phyloP scores from a whole-genome alignment of 1,139 yeast genomes.

The Hemisphaericaspora subhashii region DNA sequence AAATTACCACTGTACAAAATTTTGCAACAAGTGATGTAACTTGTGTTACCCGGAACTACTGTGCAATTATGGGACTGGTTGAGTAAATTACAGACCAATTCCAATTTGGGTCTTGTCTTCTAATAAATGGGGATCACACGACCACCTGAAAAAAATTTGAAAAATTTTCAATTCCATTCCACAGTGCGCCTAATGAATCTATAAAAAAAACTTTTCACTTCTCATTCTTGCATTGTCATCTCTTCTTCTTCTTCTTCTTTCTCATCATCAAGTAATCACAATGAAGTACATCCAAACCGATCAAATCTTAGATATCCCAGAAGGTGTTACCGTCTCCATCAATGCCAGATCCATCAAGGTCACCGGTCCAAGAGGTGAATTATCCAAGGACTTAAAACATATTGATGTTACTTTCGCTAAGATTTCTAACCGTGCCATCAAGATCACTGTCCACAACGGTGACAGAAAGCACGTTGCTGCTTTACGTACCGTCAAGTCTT shows the following conservation, averaged over 20 bases:
- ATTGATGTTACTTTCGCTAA: constrained; percentile 90
- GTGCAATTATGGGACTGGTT: background rate
- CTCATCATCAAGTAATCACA: constrained; percentile 6
- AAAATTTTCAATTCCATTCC: background rate
- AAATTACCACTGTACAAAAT: too few relatives aligned
- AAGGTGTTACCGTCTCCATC: constrained; percentile 88
- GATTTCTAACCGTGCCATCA: constrained; percentile 69
- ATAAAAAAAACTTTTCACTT: background rate
- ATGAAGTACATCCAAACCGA: constrained; percentile 97
- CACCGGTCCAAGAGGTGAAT: constrained; percentile 97
- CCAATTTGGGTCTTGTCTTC: too few relatives aligned
- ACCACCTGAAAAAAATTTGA: constrained; percentile 2
- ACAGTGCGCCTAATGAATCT: too few relatives aligned
- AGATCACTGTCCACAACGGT: constrained; percentile 95
- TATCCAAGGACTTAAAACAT: constrained; percentile 90
- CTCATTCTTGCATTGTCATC: constrained; percentile 3
- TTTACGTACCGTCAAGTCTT: constrained; percentile 96
- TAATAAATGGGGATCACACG: background rate
- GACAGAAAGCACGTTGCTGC: constrained; percentile 99
- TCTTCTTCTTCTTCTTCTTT: constrained; percentile 3
- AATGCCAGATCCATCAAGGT: constrained; percentile 90
- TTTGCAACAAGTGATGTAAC: too few relatives aligned
- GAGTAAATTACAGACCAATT: background rate
- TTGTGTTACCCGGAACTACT: background rate
- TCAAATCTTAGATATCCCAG: constrained; percentile 90